Conservation (phyloP, 768 basidiomycete genomes). For the Serendipita indica region DNA sequence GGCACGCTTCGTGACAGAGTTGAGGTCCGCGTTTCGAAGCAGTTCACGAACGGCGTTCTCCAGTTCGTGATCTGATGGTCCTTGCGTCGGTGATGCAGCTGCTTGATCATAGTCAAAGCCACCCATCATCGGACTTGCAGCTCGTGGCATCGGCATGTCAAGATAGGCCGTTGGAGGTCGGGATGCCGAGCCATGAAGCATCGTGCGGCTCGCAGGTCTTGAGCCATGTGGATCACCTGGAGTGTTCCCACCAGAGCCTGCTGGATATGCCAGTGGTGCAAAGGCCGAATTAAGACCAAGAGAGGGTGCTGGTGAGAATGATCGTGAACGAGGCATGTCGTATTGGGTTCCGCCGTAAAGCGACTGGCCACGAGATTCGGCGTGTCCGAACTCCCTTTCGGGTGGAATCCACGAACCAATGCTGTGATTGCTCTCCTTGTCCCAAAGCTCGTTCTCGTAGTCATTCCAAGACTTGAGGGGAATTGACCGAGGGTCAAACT, state of each 20-base stretch:
- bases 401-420: slow-evolving; percentile 88
- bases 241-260: slow-evolving; percentile 51
- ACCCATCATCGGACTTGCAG: slow-evolving; percentile 36
- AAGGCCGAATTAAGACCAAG: slow-evolving; percentile 28
- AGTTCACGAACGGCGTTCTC: slow-evolving; percentile 60
- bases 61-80: slow-evolving; percentile 55
- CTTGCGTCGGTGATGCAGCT: slow-evolving; percentile 12
- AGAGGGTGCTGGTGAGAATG: slow-evolving; percentile 61
- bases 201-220: slow-evolving; percentile 4
- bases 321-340: slow-evolving; percentile 41
- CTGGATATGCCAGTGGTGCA: slow-evolving; percentile 14
- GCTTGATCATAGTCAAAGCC: slow-evolving; percentile 19
- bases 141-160: slow-evolving; percentile 47
- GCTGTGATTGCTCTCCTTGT: slow-evolving; percentile 91
- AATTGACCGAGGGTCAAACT: slow-evolving; percentile 85
- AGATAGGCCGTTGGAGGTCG: slow-evolving; percentile 65
- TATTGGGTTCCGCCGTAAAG: slow-evolving; percentile 81
- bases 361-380: slow-evolving; percentile 64
- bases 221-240: slow-evolving; percentile 25
- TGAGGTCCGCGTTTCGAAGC: slow-evolving; percentile 66
- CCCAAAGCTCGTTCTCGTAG: slow-evolving; percentile 95
- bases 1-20: slow-evolving; percentile 82
- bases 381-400: slow-evolving; percentile 47
- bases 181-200: slow-evolving; percentile 30
- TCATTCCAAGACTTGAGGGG: slow-evolving; percentile 96